A percentile compares a stretch with the other conserved stretches of the same genome.
phyloP scores from a whole-genome alignment of 2,329 filamentous ascomycete genomes.

The Penicillium thymicola region DNA sequence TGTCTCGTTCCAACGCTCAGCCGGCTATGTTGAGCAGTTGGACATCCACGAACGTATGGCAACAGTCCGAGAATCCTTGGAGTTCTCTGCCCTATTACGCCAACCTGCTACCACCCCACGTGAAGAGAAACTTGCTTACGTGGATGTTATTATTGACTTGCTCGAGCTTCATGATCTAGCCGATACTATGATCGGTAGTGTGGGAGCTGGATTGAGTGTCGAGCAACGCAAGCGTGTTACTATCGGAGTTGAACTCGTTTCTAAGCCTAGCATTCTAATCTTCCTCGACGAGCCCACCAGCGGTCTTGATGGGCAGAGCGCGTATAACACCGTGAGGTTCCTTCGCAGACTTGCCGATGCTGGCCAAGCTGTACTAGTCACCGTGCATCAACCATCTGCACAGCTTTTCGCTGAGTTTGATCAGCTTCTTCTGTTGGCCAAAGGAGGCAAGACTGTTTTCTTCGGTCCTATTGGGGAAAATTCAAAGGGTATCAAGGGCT shows the following conservation, averaged over 20 bases:
- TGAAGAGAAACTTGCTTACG: constrained; percentile 62
- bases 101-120: constrained; percentile 52
- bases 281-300: constrained; percentile 71
- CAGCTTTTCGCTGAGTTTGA: constrained; percentile 68
- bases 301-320: constrained; percentile 65
- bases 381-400: constrained; percentile 67
- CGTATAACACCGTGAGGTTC: constrained; percentile 64
- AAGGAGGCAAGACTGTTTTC: constrained; percentile 67
- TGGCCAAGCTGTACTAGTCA: constrained; percentile 67
- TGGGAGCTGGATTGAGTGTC: constrained; percentile 51
- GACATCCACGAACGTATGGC: constrained; percentile 66
- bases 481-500: constrained; percentile 60
- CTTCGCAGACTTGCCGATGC: constrained; percentile 62
- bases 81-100: constrained; percentile 63
- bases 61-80: constrained; percentile 62
- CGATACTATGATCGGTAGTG: constrained; percentile 57
- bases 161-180: constrained; percentile 62
- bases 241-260: constrained; percentile 68
- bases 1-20: constrained; percentile 62
- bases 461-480: constrained; percentile 66
- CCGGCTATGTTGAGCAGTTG: constrained; percentile 67
- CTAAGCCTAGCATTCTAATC: constrained; percentile 63
- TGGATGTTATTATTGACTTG: constrained; percentile 62
- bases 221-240: constrained; percentile 68
- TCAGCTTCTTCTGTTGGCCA: constrained; percentile 64